Percentiles rank a stretch among this genome's conserved stretches.
Evolutionary conservation across 371 early-diverging fungal species (phyloP).

Genomic region (Lichtheimia corymbifera): DNA sequence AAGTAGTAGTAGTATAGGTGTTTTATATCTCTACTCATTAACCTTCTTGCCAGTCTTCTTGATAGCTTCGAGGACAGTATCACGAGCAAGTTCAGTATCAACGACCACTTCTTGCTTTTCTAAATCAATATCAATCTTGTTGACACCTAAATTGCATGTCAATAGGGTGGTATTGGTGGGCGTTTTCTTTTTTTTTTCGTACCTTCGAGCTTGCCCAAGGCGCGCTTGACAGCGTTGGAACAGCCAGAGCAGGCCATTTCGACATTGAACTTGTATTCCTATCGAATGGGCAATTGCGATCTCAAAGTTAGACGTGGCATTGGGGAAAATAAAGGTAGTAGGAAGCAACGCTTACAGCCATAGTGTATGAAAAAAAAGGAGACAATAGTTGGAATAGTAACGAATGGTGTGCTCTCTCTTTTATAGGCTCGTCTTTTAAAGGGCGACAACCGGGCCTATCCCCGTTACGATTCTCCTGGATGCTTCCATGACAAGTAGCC

Average conservation of each 20-base stretch:
- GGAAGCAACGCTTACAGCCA: constrained; percentile 14
- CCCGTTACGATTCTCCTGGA: too few species aligned
- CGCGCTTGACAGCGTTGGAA: constrained; percentile 75
- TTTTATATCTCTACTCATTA: constrained; percentile 24
- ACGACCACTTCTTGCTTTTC: constrained; percentile 76
- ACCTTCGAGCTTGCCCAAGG: constrained; percentile 64
- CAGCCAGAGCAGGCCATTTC: constrained; percentile 86
- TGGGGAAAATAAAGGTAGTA: not conserved
- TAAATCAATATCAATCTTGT: constrained; percentile 63
- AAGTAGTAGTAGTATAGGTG: not conserved
- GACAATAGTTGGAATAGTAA: constrained; percentile 2
- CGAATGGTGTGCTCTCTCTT: not conserved
- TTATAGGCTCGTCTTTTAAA: too few species aligned
- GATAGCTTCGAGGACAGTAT: constrained; percentile 67
- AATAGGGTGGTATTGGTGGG: not conserved
- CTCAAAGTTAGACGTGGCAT: not conserved
- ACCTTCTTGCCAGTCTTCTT: constrained; percentile 70
- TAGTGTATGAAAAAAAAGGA: not conserved
- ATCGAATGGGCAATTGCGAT: not conserved
- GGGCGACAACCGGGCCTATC: too few species aligned
- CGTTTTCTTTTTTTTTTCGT: constrained; percentile 15
- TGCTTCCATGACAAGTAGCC: too few species aligned
- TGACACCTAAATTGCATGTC: constrained; percentile 39
- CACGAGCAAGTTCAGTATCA: constrained; percentile 43
- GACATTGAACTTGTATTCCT: constrained; percentile 76